Base-by-base conservation (phyloP, 2,329 filamentous ascomycete genomes). In the Diaporthe sp. region DNA sequence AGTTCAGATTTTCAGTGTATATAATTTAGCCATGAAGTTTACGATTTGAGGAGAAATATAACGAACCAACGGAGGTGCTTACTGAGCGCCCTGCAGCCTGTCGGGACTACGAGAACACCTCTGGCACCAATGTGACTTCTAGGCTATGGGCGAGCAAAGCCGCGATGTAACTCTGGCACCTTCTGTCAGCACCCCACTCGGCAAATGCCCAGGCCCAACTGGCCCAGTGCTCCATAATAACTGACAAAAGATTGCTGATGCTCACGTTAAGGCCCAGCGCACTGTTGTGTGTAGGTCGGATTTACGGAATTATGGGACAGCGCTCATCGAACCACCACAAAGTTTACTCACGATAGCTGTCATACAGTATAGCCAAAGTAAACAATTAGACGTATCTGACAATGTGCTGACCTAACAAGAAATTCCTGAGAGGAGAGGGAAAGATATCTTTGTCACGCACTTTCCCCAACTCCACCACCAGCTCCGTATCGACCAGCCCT, bases 221-320 rank as follows among this genome's bases (percentile, higher is more conserved):
- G 40, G 22, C 30, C 13, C 35, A 52, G 15, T 40, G 45, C 64
- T 54, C 64, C 45, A 52, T 38, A 52, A 54, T 28, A 33, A 40
- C 64, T 68, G 64, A 68, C 64, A 68, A 54, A 67, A 54, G 47
- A 33, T 68, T 68, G 25, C 57, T 60, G 35, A 60, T 60, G 57
- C 35, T 40, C 57, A 60, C 57, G 9, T 38, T 38, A 58, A 30
- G 19, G 25, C 33, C 40, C 45, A 38, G 7, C 9, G 30, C 22
- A 67, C 1, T 0, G n/a, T 12, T 38, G 4, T 25, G 52, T 67
- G 13, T 17, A 52, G 7, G 1, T 13, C 45, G 47, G 64, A 40
- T 40, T 68, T 68, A 40, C 64, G 64, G 64, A 68, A 54, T 10
- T 68, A 52, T 8, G 33, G 22, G 33, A 40, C 42, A 10, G n/a